A percentile compares a stretch with the other conserved stretches of the same genome.
Conservation (phyloP, 768 basidiomycete genomes). For the Clavulina sp. region DNA sequence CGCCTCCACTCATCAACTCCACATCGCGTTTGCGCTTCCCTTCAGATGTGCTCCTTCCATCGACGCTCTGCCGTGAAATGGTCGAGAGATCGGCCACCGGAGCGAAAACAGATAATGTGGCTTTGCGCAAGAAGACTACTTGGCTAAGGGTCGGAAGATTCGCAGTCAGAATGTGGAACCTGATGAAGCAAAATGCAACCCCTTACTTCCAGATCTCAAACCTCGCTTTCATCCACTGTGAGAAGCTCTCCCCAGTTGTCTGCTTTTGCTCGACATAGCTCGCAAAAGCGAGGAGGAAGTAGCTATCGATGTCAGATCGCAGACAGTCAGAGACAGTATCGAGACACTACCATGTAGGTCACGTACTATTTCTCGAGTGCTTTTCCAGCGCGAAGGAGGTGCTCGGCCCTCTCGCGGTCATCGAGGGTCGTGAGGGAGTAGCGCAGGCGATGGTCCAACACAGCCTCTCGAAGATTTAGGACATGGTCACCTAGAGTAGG, state of each 20-base stretch:
- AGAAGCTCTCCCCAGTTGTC: slow-evolving; percentile 51
- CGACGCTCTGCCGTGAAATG: slow-evolving; percentile 52
- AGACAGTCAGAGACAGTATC: not conserved
- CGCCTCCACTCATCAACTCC: slow-evolving; percentile 40
- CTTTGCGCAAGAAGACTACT: slow-evolving; percentile 68
- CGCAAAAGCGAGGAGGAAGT: slow-evolving; percentile 88
- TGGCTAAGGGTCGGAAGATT: slow-evolving; percentile 33
- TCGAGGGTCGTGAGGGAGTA: slow-evolving; percentile 72
- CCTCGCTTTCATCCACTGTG: slow-evolving; percentile 73
- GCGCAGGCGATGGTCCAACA: slow-evolving; percentile 63
- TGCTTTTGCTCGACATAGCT: slow-evolving; percentile 48
- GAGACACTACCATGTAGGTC: not conserved
- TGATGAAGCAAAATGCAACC: not conserved
- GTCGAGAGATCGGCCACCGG: slow-evolving; percentile 78
- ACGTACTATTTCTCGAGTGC: slow-evolving; percentile 82
- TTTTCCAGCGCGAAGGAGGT: slow-evolving; percentile 48
- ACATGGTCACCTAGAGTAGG: slow-evolving; percentile 92
- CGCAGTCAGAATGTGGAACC: not conserved
- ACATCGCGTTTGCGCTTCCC: slow-evolving; percentile 26
- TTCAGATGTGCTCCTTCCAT: slow-evolving; percentile 39
- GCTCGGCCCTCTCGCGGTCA: slow-evolving; percentile 28
- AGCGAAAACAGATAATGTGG: slow-evolving; percentile 76
- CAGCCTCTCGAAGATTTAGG: slow-evolving; percentile 77
- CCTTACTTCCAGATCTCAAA: slow-evolving; percentile 89
- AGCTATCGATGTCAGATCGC: slow-evolving; percentile 29